Evolutionary conservation across 2,329 filamentous ascomycete genomes (phyloP), one percentile per base, ranked within the genome.

Genomic region (Pseudogymnoascus sp.): DNA sequence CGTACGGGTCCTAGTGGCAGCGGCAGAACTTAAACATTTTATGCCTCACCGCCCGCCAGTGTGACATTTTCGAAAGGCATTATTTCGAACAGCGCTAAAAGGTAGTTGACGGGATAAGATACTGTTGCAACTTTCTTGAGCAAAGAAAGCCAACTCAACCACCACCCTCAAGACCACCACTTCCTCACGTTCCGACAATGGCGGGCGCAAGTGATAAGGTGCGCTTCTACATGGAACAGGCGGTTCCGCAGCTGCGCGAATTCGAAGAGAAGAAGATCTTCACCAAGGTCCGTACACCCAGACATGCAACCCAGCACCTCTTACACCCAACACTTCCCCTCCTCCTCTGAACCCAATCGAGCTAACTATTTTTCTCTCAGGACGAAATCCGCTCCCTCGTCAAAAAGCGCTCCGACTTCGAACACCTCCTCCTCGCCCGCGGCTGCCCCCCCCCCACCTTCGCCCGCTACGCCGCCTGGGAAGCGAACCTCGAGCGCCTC

Each of bases 191-290:
- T 45, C 29, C 29, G 19, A 64, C 52, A 64, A 96, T 96, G 91
- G 84, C 92, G 1, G 88, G 86, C 43, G 88, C 94, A 63, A 88
- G 90, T 66, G 94, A 97, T 72, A 97, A 97, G 77, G 94, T 93
- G 62, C 90, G 93, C 63, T 97, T 93, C 77, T 97, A 90, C 76
- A 83, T 97, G 67, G 94, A 99, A 78, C 89, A 93, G 69, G 89
- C 90, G 2, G 90, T 97, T 45, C 91, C 92, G 14, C 92, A 97
- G 75, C 83, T 99, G 63, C 91, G 92, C 66, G 92, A 96, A 71
- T 95, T 91, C 75, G 90, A 96, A 76, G 85, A 90, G 67, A 97
- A 96, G 75, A 88, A 91, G 69, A 89, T 99, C 69, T 99, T 99
- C 77, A 85, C 83, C 65, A 87, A 88, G 78, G 90, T 90, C 75